Evolutionary conservation across 305 asterid species (phyloP).

Genomic region (Solanum aculeatissimum): DNA sequence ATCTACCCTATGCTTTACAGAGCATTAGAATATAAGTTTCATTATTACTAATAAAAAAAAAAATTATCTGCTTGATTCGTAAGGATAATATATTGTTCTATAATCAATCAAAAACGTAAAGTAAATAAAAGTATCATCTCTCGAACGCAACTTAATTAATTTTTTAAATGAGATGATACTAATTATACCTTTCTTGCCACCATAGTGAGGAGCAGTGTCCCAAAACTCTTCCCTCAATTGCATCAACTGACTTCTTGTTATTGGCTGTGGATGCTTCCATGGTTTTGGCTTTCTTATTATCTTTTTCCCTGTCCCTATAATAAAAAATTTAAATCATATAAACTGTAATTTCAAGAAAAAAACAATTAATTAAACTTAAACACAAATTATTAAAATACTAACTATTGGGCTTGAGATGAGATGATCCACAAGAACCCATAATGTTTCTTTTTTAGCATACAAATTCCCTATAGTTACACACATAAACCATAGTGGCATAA

Average conservation of each 20-base stretch:
- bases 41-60: neutral
- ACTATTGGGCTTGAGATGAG: slow-evolving; percentile 51
- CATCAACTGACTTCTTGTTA: slow-evolving; percentile 69
- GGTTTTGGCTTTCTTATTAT: slow-evolving; percentile 69
- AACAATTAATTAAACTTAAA: neutral
- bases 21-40: neutral
- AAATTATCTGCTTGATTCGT: neutral
- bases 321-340: neutral
- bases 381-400: neutral
- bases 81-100: neutral
- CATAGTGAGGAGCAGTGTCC: slow-evolving; percentile 95
- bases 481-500: neutral
- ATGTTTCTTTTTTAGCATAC: slow-evolving; percentile 10
- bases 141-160: neutral
- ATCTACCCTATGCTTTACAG: neutral
- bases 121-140: neutral
- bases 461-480: neutral
- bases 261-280: slow-evolving; percentile 87
- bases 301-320: slow-evolving; percentile 31
- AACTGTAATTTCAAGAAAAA: neutral
- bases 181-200: slow-evolving; percentile 63
- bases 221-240: slow-evolving; percentile 81
- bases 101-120: neutral
- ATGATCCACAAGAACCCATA: slow-evolving; percentile 77
- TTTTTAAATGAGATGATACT: neutral